Base-by-base conservation (phyloP, 306 rosid species). In the Cucurbita maxima region DNA sequence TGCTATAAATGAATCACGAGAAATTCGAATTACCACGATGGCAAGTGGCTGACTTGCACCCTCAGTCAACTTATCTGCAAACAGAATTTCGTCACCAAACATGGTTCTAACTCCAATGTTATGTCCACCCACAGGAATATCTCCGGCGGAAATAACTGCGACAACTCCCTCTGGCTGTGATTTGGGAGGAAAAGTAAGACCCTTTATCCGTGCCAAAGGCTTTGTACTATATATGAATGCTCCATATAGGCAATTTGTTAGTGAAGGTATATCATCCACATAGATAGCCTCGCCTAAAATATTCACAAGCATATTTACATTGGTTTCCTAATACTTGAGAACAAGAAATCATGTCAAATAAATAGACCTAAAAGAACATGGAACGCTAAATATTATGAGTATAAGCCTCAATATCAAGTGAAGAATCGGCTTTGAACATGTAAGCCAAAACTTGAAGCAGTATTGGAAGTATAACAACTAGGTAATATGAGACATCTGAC, bases 241-340 rank as follows among this genome's bases (percentile, higher is more conserved):
- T 61, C 97, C 98, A 57, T 90, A 74, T 14, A 93, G 83, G 84
- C 98, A 93, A 84, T 87, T 83, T 71, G 69, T n/a, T 4, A 96
- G 97, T 20, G 98, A 88, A 38, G 97, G 97, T 77, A 93, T 90
- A 83, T 93, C 98, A 73, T 90, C 94, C 76, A 90, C 93, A 68
- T 73, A 93, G 36, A 90, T 83, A 80, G 98, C 97, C 83, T 93
- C 98, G 22, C 98, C 98, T 93, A 76, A 19, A 81, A 10, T 64
- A 74, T 83, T 80, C 52, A 75, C 34, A 37, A 22, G 76, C 19
- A 73, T 41, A 63, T 63, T 51, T 63, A 63, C 34, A 63, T 63
- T 18, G 50, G 52, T 63, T 63, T 41, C 36, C 34, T 63, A 19
- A 18, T 63, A n/a, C 71, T 55, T 41, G 9, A 38, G 52, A 63